Evolutionary conservation across 768 basidiomycete genomes (phyloP), one percentile per base, ranked within the genome.

Genomic region (Panus rudis): DNA sequence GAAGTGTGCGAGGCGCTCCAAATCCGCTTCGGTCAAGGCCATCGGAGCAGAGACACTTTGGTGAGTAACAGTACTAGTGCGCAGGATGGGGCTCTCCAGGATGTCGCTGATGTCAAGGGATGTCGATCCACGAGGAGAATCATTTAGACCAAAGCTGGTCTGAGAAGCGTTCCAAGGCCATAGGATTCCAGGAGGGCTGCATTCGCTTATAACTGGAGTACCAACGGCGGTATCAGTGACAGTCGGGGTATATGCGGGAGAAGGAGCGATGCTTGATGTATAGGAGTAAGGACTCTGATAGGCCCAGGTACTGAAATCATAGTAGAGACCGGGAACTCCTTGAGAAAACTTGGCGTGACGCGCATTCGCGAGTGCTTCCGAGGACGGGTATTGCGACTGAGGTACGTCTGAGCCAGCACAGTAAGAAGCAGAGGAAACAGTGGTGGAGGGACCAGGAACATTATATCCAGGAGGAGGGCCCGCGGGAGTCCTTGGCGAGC

Each of bases 41-140:
- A n/a, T n/a, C n/a, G n/a, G n/a, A 25, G 38, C 38, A 26, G 17
- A 26, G 22, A 26, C 38, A 22, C 17, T 19, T 11, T 10, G 11
- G 35, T 19, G 35, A 37, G 44, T 40, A 14, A 21, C 13, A 25
- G 48, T 46, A 14, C 52, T 41, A 8, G 52, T 51, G 25, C 48
- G 17, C 19, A 54, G 38, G 2, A 51, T 46, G 26, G 55, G 48
- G 42, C 52, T 57, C 27, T 53, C 47, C 17, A 59, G 39, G 14
- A 57, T 47, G 27, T 57, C 55, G 25, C 45, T 44, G 11, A 59
- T 43, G 19, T 50, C 41, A n/a, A 56, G 45, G 19, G 21, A 47
- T 17, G 40, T 35, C 13, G 24, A n/a, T 35, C 33, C 33, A 35
- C 16, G n/a, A n/a, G 16, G 19, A 7, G 30, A 50, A 13, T 23